phyloP scores from a whole-genome alignment of 2,329 filamentous ascomycete genomes.

The Ceratocystis papillata region DNA sequence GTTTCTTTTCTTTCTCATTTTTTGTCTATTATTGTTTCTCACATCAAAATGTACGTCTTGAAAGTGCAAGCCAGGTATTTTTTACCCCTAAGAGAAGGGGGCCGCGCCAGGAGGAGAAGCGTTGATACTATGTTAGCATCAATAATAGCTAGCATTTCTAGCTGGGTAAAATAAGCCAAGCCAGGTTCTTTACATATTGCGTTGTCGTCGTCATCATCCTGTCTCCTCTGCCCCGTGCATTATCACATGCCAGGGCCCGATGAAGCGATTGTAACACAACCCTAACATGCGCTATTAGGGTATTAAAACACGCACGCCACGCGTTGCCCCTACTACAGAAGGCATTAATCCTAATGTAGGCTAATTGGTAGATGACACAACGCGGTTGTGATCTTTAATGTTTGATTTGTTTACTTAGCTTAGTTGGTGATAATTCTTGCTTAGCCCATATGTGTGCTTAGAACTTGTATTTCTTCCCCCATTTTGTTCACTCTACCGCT shows the following conservation, averaged over 20 bases:
- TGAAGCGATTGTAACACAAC: not conserved
- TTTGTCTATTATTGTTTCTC: conserved; percentile 4
- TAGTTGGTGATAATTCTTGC: not conserved
- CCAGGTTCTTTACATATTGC: not conserved
- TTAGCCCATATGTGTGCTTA: not conserved
- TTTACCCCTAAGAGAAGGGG: too few species aligned
- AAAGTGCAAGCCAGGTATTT: too few species aligned
- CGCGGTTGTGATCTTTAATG: not conserved
- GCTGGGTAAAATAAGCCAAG: not conserved
- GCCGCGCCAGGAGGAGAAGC: too few species aligned
- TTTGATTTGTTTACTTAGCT: not conserved
- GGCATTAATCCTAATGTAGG: not conserved
- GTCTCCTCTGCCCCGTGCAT: not conserved
- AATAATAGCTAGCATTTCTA: not conserved
- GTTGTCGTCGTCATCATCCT: too few species aligned
- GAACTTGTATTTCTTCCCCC: not conserved
- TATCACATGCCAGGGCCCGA: not conserved
- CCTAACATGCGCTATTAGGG: not conserved
- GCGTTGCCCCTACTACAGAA: conserved; percentile 6
- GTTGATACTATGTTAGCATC: not conserved
- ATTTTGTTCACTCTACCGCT: not conserved
- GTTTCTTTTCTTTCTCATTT: conserved; percentile 13
- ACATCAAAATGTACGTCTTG: not conserved
- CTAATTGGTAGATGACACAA: not conserved
- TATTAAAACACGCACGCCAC: not conserved